Evolutionary conservation across 371 early-diverging fungal genomes (phyloP).

Genomic region (Actinomortierella ambigua): DNA sequence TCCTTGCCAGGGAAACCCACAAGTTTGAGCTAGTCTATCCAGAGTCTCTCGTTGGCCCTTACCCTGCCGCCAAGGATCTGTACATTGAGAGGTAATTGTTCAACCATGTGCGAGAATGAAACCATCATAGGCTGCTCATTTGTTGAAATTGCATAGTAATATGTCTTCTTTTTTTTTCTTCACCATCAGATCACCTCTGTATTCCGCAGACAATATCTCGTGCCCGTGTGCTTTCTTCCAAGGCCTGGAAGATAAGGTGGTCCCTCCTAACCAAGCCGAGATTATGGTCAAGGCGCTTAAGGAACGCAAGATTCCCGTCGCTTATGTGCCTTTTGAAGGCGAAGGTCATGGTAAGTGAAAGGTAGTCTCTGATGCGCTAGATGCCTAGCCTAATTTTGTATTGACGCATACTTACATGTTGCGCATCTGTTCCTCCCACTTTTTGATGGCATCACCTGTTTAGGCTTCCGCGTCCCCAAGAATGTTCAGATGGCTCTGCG

Average conservation of each 20-base stretch:
- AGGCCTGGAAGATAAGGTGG: constrained; percentile 77
- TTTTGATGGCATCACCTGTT: background rate
- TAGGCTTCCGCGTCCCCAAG: constrained; percentile 43
- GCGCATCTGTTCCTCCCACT: too few species aligned
- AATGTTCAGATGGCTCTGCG: constrained; percentile 27
- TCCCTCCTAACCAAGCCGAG: constrained; percentile 78
- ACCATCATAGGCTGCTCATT: too few species aligned
- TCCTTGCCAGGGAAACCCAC: constrained; percentile 73
- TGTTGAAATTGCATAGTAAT: too few species aligned
- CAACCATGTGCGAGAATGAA: too few species aligned
- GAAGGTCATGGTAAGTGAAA: constrained; percentile 65
- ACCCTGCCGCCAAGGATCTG: constrained; percentile 56
- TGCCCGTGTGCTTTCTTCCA: constrained; percentile 79
- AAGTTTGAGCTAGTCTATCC: constrained; percentile 78
- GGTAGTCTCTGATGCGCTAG: too few species aligned
- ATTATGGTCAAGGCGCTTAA: constrained; percentile 72
- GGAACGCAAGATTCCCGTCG: constrained; percentile 64
- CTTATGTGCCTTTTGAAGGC: constrained; percentile 70
- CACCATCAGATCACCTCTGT: constrained; percentile 56
- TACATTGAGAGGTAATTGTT: constrained; percentile 49
- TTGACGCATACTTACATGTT: too few species aligned
- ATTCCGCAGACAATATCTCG: constrained; percentile 59
- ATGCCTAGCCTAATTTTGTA: too few species aligned
- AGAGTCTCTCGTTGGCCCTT: constrained; percentile 67
- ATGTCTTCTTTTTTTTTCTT: too few species aligned